Conservation (phyloP, 2,329 filamentous ascomycete genomes). For the Blastomyces gilchristii region DNA sequence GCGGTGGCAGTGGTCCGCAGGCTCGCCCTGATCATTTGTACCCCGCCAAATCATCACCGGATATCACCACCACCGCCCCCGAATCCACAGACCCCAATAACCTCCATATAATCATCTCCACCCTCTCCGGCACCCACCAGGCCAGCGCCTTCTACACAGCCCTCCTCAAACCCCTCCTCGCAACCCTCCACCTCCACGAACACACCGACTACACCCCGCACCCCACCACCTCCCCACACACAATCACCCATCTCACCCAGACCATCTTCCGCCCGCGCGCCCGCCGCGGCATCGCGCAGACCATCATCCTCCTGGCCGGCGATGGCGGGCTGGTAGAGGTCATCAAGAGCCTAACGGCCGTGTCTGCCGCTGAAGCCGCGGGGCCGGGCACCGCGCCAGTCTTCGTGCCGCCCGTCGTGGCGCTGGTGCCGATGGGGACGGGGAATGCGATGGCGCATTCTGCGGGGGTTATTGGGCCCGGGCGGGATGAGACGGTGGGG, state of each 20-base stretch:
- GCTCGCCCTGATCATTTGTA: neutral
- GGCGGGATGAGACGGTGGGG: conserved; percentile 28
- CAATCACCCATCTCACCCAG: conserved; percentile 54
- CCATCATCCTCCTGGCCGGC: conserved; percentile 70
- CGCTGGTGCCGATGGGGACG: conserved; percentile 44
- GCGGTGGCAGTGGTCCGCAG: no score
- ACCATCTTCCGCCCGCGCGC: conserved; percentile 41
- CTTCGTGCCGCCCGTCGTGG: conserved; percentile 45
- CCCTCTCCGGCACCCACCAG: conserved; percentile 51
- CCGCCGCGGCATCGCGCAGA: conserved; percentile 41
- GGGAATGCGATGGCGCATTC: conserved; percentile 39
- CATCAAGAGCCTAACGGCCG: conserved; percentile 52
- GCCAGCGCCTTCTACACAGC: conserved; percentile 47
- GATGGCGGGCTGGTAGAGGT: conserved; percentile 81
- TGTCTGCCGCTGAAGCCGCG: conserved; percentile 12
- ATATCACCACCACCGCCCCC: neutral
- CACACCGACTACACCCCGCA: conserved; percentile 46
- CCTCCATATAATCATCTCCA: conserved; percentile 57
- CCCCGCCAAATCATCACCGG: neutral
- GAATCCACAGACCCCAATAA: conserved; percentile 3
- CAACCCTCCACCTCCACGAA: conserved; percentile 25
- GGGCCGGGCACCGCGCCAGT: no score
- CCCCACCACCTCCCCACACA: conserved; percentile 53
- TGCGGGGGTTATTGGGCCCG: conserved; percentile 24
- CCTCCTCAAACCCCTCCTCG: conserved; percentile 49